These are phyloP conservation scores for Tardiomyces depauwii DNA, from an alignment of 1,139 yeast species.

Conservation along the genomic window DNA sequence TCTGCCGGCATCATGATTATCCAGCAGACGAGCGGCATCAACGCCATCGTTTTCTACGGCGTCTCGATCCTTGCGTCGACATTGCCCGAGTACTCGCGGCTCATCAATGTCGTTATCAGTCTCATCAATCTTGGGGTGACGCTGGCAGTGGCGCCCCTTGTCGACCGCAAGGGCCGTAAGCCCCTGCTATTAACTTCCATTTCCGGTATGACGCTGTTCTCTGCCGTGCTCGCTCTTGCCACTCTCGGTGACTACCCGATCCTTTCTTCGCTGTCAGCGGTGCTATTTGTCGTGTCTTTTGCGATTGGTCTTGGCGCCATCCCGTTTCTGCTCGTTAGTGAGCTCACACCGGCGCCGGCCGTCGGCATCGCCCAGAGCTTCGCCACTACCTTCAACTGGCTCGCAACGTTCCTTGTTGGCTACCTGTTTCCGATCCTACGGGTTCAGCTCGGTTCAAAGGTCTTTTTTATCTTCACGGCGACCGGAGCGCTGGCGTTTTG, in stretches of 20 bases:
- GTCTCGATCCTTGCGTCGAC: constrained; percentile 63
- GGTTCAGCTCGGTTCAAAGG: constrained; percentile 57
- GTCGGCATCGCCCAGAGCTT: constrained; percentile 84
- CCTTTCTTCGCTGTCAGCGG: constrained; percentile 54
- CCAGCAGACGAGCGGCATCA: constrained; percentile 89
- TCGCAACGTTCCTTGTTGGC: constrained; percentile 77
- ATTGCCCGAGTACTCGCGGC: constrained; percentile 58
- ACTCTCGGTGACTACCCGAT: constrained; percentile 39
- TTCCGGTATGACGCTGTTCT: constrained; percentile 54
- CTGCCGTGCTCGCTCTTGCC: constrained; percentile 57
- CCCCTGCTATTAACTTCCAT: constrained; percentile 60
- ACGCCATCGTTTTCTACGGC: constrained; percentile 85
- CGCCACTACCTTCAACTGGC: constrained; percentile 88
- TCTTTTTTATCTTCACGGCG: constrained; percentile 60
- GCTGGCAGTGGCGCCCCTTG: constrained; percentile 53
- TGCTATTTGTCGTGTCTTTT: constrained; percentile 67
- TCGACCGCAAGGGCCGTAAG: constrained; percentile 68
- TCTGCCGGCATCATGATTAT: constrained; percentile 70
- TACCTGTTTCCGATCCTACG: constrained; percentile 67
- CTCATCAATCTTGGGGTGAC: constrained; percentile 64
- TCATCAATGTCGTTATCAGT: constrained; percentile 66
- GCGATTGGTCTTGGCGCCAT: constrained; percentile 93
- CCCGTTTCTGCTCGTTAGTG: constrained; percentile 83
- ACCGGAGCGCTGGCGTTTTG: constrained; percentile 39
- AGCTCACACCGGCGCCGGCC: constrained; percentile 70